Evolutionary conservation across 176 grass and related monocot genomes (phyloP), one percentile per base, ranked within the genome.

Genomic region (Tillandsia leiboldiana): DNA sequence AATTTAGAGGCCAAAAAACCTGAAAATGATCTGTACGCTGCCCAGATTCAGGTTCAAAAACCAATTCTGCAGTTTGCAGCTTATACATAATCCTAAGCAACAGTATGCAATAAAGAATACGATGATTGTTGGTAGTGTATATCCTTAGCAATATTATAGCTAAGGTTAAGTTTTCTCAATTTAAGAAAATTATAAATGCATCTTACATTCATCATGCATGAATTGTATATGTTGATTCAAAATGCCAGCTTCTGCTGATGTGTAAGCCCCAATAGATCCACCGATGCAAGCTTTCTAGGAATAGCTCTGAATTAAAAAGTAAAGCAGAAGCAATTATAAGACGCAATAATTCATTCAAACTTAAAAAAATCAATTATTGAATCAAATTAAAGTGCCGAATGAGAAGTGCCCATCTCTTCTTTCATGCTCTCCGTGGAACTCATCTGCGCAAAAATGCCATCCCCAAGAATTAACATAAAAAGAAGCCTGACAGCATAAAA

Each of bases 161-260:
- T n/a, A n/a, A n/a, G n/a, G n/a, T n/a, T n/a, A n/a, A n/a, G n/a
- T n/a, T n/a, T n/a, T n/a, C n/a, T n/a, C n/a, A n/a, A n/a, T n/a
- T n/a, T n/a, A n/a, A n/a, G n/a, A n/a, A n/a, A n/a, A n/a, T n/a
- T n/a, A n/a, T n/a, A n/a, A n/a, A n/a, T n/a, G n/a, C n/a, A n/a
- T n/a, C 87, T 90, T 84, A 99, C 94, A 79, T 94, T 99, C 95
- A 94, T 99, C 87, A 99, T 94, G 84, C 95, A 90, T 1, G 90
- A 80, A 10, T 99, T 94, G 77, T 99, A 94, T 80, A 90, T 49
- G 80, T 99, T 99, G 83, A 99, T 94, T 90, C 95, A 99, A 80
- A 99, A 99, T 63, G 95, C 95, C 73, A 99, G 78, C 78, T 90
- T 99, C 74, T 99, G 90, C 76, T 84, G 90, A 69, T 99, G 95